Percentiles rank a stretch among this genome's conserved stretches.
Conservation (phyloP, 331 rosid genomes). For the Malus hybrid region DNA sequence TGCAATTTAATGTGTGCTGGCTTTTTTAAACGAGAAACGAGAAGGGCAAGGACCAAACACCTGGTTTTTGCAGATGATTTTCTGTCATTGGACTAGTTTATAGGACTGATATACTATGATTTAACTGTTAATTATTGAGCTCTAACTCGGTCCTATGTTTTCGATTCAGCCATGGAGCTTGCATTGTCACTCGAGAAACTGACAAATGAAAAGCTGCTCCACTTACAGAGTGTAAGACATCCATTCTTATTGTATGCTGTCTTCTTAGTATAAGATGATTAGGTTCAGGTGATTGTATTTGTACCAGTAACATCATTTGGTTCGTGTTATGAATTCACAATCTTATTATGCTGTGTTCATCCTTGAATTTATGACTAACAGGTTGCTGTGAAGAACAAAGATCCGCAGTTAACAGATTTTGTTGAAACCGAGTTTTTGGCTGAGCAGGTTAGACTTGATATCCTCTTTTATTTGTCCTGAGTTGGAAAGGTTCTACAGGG, state of each 20-base stretch:
- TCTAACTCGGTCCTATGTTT: background rate
- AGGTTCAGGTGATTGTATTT: background rate
- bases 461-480: background rate
- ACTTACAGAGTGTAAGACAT: slow-evolving; percentile 42
- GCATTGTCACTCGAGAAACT: slow-evolving; percentile 75
- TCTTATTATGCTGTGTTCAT: background rate
- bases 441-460: slow-evolving; percentile 54
- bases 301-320: background rate
- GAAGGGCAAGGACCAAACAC: background rate
- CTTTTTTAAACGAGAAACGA: background rate
- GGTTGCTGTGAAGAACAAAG: slow-evolving; percentile 52
- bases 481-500: background rate
- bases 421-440: slow-evolving; percentile 55
- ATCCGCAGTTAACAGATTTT: slow-evolving; percentile 61
- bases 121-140: no score
- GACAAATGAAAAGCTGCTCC: slow-evolving; percentile 61
- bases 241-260: background rate
- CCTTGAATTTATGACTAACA: slow-evolving; percentile 7
- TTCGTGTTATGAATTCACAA: background rate
- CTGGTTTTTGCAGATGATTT: background rate
- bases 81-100: background rate
- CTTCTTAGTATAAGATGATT: background rate
- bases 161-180: slow-evolving; percentile 67
- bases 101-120: background rate
- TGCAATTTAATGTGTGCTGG: background rate